These are phyloP conservation scores for Epichloe uncinata DNA, from an alignment of 2,329 filamentous ascomycete genomes.

Conservation along the genomic window DNA sequence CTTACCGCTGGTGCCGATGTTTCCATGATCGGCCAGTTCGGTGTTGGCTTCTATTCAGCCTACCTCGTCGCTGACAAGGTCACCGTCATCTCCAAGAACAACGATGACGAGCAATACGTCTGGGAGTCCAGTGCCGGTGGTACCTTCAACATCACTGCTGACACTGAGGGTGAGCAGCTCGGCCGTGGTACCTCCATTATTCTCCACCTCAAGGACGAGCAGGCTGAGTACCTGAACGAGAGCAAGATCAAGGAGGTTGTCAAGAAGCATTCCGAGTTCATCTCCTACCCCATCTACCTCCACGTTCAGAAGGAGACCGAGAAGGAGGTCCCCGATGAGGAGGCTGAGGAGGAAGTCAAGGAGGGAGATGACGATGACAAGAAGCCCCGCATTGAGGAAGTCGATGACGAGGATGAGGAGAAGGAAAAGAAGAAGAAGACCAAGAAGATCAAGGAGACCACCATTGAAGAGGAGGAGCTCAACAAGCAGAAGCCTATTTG, in stretches of 20 bases:
- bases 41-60: conserved; percentile 99
- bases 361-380: conserved; percentile 70
- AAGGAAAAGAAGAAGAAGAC: conserved; percentile 93
- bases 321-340: conserved; percentile 96
- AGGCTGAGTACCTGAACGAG: conserved; percentile 97
- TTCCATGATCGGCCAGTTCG: conserved; percentile 99
- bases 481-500: conserved; percentile 99
- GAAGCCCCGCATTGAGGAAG: conserved; percentile 92
- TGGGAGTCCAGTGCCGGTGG: conserved; percentile 98
- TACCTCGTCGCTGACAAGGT: conserved; percentile 98
- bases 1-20: conserved; percentile 96
- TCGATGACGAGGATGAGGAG: conserved; percentile 72
- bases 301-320: conserved; percentile 99
- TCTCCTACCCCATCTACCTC: conserved; percentile 99
- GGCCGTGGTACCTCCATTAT: conserved; percentile 96
- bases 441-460: conserved; percentile 98
- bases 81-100: conserved; percentile 94
- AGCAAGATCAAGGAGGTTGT: conserved; percentile 99
- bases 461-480: conserved; percentile 97
- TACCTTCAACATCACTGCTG: conserved; percentile 84
- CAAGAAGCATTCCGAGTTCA: conserved; percentile 99
- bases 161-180: conserved; percentile 81
- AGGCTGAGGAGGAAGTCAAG: conserved; percentile 56
- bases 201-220: conserved; percentile 98
- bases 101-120: conserved; percentile 99